These are phyloP conservation scores for Ophiostoma sp. DNA, from an alignment of 2,329 filamentous ascomycete genomes.

Conservation along the genomic window DNA sequence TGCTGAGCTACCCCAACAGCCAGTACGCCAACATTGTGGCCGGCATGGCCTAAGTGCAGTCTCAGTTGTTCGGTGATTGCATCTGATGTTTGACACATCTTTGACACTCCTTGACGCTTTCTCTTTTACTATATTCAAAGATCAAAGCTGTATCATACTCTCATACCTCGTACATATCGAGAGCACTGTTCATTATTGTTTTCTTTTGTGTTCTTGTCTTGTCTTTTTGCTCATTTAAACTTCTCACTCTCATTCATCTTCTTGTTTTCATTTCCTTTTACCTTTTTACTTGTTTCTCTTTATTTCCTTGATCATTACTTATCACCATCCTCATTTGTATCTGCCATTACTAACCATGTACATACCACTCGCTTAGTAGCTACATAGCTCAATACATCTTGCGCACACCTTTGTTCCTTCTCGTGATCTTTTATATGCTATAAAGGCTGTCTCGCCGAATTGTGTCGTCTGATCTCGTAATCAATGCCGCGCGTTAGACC, in stretches of 20 bases:
- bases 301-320: background rate
- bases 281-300: background rate
- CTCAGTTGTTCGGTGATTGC: too few relatives aligned
- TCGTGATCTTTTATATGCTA: background rate
- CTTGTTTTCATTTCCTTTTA: background rate
- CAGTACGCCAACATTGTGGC: slow-evolving; percentile 50
- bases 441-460: background rate
- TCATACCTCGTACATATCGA: background rate
- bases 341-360: background rate
- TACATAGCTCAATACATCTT: background rate
- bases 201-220: background rate
- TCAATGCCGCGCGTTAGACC: background rate
- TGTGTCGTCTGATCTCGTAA: background rate
- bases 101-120: background rate
- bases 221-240: background rate
- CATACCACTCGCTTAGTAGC: slow-evolving; percentile 3
- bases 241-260: background rate
- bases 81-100: slow-evolving; percentile 3
- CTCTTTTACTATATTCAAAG: background rate
- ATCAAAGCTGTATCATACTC: too few relatives aligned
- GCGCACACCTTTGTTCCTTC: background rate
- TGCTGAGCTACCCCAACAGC: slow-evolving; percentile 48
- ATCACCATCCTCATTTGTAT: background rate
- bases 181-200: background rate
- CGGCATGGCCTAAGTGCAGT: slow-evolving; percentile 27